Percentiles rank a stretch among this genome's conserved stretches.
Evolutionary conservation across 2,329 filamentous ascomycete genomes (phyloP).

Genomic region (Penicillium palitans): DNA sequence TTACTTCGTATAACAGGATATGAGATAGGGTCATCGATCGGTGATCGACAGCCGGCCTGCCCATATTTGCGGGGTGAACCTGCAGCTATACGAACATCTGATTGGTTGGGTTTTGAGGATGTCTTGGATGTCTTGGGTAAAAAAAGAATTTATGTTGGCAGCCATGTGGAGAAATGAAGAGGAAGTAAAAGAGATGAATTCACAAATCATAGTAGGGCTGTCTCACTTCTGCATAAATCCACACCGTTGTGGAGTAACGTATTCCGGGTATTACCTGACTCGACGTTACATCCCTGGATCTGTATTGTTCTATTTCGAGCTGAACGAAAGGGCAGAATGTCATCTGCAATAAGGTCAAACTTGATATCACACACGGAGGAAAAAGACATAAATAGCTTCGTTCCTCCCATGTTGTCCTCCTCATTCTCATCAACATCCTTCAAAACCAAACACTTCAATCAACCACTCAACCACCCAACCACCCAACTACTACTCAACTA

Average conservation of each 20-base stretch:
- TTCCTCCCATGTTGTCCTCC: background rate
- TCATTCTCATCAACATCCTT: conserved; percentile 2
- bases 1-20: background rate
- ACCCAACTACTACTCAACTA: conserved; percentile 8
- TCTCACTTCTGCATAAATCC: background rate
- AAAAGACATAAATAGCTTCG: conserved; percentile 5
- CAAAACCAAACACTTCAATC: background rate
- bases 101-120: conserved; percentile 9
- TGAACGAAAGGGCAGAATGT: background rate
- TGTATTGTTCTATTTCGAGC: conserved; percentile 6
- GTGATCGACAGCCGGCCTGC: conserved; percentile 1
- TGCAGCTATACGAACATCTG: background rate
- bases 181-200: background rate
- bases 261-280: background rate
- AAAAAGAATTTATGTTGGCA: background rate
- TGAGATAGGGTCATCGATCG: background rate
- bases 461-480: conserved; percentile 1
- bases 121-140: conserved; percentile 9
- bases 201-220: conserved; percentile 8
- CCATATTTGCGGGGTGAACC: conserved; percentile 6
- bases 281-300: conserved; percentile 2
- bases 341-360: background rate
- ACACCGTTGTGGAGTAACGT: conserved; percentile 5
- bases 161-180: background rate
- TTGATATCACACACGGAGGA: background rate